Base-by-base conservation (phyloP, 257 asterid species). In the Solanum medicagineum region DNA sequence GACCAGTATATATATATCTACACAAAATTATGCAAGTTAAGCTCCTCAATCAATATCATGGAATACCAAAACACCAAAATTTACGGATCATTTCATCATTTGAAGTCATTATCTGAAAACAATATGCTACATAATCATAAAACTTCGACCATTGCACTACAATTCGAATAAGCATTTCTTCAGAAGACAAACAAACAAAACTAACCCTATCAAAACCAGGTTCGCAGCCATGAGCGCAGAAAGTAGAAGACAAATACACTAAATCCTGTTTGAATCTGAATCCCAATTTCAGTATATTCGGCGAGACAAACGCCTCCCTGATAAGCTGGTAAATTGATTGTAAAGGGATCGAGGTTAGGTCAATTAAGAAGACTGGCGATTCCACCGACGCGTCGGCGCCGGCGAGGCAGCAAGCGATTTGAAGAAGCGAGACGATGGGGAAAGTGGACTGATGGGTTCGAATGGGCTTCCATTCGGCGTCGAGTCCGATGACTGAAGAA, bases 381-480 rank as follows among this genome's bases (percentile, higher is more conserved):
- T 89, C 86, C 92, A 63, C 74, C 53, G 53, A 44, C 53, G 83
- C 32, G 86, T 42, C 74, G 71, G 22, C 16, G 53, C 63, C 26
- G 26, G 55, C 83, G 87, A 92, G 87, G 11, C 85, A 93, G 89
- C 99, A 96, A n/a, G 98, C 98, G 85, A 96, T 91, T 91, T 96
- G 99, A 85, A 96, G 94, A 85, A 96, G 94, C 13, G 98, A 87
- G 80, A 95, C 98, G 84, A 92, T 80, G 86, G 99, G 98, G 86
- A 91, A 95, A 42, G 96, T 88, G 85, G 94, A 81, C 10, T 89
- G 88, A 29, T 80, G 92, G 63, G 88, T 74, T 86, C 92, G 93
- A 49, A 91, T 86, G 84, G 98, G 97, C 88, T 95, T 95, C 99
- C 98, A 95, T 89, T 96, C 99, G 8, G 97, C 97, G 89, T 96